Evolutionary conservation across 805 yeast species (phyloP).

Genomic region (Teunomyces cretensis): DNA sequence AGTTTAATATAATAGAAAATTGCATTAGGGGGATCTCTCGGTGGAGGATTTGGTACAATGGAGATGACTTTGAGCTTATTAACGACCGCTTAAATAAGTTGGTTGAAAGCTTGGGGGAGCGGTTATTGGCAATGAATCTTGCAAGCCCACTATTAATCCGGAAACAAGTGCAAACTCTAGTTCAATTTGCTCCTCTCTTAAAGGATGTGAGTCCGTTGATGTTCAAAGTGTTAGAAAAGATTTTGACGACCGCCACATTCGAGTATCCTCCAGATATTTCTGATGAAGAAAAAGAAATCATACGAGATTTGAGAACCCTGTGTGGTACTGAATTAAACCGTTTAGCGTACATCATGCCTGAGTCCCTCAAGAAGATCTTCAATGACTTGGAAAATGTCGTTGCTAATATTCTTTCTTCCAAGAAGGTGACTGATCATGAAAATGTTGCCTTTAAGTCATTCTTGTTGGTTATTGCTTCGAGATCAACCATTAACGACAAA

Average conservation of each 20-base stretch:
- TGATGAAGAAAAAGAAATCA: slow-evolving; percentile 77
- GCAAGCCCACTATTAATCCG: slow-evolving; percentile 79
- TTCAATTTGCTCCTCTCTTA: slow-evolving; percentile 88
- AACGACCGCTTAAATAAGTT: slow-evolving; percentile 52
- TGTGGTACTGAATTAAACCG: slow-evolving; percentile 95
- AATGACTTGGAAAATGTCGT: slow-evolving; percentile 82
- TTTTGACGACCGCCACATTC: slow-evolving; percentile 77
- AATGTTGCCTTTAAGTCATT: slow-evolving; percentile 92
- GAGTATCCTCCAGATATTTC: slow-evolving; percentile 65
- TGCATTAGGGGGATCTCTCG: slow-evolving; percentile 89
- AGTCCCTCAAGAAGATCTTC: slow-evolving; percentile 75
- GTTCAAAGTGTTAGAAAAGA: slow-evolving; percentile 82
- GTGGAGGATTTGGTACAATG: slow-evolving; percentile 90
- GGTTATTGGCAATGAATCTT: slow-evolving; percentile 69
- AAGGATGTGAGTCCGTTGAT: slow-evolving; percentile 73
- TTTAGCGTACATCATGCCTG: slow-evolving; percentile 93
- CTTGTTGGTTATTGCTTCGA: slow-evolving; percentile 83
- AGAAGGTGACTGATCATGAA: slow-evolving; percentile 84
- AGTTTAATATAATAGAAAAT: slow-evolving; percentile 83
- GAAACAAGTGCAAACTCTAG: slow-evolving; percentile 87
- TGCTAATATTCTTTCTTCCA: slow-evolving; percentile 61
- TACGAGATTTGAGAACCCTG: slow-evolving; percentile 83
- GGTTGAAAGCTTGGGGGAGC: slow-evolving; percentile 70
- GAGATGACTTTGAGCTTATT: slow-evolving; percentile 51
- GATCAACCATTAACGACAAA: slow-evolving; percentile 73